phyloP scores from a whole-genome alignment of 331 rosid species.

The Acacia concinna region DNA sequence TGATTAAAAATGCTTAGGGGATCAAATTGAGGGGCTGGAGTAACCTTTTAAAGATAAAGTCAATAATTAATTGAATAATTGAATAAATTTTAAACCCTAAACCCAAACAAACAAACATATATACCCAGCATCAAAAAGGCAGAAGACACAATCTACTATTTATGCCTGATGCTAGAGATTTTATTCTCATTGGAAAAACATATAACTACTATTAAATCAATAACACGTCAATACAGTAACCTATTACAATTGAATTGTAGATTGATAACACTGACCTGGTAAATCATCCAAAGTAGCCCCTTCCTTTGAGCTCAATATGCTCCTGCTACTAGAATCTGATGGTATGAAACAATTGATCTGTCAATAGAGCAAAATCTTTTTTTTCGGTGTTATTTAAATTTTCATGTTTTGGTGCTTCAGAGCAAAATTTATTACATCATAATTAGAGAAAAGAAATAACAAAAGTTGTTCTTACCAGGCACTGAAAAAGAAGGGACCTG shows the following conservation, averaged over 20 bases:
- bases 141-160: neutral
- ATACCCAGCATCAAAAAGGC: neutral
- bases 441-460: neutral
- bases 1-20: neutral
- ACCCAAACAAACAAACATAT: neutral
- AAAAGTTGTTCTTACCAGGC: slow-evolving; percentile 46
- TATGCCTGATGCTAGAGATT: slow-evolving; percentile 25
- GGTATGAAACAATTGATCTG: slow-evolving; percentile 28
- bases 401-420: neutral
- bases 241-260: slow-evolving; percentile 28
- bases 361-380: neutral
- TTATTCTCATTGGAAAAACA: slow-evolving; percentile 10
- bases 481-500: slow-evolving; percentile 41
- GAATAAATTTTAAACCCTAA: too few species aligned
- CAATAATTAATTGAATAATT: neutral
- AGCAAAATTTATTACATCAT: neutral
- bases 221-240: slow-evolving; percentile 22
- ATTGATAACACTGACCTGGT: slow-evolving; percentile 39
- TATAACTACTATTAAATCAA: slow-evolving; percentile 10
- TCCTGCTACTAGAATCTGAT: slow-evolving; percentile 42
- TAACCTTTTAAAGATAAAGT: neutral
- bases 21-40: neutral
- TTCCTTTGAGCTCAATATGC: slow-evolving; percentile 36
- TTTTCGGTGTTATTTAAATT: too few species aligned
- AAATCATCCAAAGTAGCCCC: slow-evolving; percentile 42